Evolutionary conservation across 257 asterid genomes (phyloP), one percentile per base, ranked within the genome.

Genomic region (Penstemon davidsonii): DNA sequence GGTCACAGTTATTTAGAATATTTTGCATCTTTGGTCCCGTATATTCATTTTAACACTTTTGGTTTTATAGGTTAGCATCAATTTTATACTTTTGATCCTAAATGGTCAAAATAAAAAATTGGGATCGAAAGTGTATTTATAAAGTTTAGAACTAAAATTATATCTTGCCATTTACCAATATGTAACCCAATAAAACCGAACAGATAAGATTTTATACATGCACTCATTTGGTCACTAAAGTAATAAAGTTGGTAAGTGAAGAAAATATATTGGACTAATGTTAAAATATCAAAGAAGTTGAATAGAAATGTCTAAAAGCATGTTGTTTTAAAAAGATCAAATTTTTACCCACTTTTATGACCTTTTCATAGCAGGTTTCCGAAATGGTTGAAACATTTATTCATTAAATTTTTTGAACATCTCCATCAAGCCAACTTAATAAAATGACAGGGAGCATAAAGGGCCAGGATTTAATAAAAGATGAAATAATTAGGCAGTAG

Each of bases 381-480:
- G 42, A 41, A 33, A 59, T 50, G n/a, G 51, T 15, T 10, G 45
- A 43, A 39, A 39, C 15, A 38, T 8, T 9, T 10, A 9, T 5
- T 0, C 10, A 39, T 13, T 12, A 9, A 19, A 51, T 15, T 39
- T 15, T 6, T 2, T 38, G 47, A 11, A 8, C 60, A 59, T 39
- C 64, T 67, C 69, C 68, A 49, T 41, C 33, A 59, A 73, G 44
- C 52, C 55, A 71, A 49, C 50, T 15, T 46, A 8, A 49, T 8
- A 44, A 57, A 40, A 36, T 41, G 39, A 7, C 33, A 39, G 25
- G 9, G 40, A 9, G 55, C 8, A 72, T 4, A 49, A 63, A 58
- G 68, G 62, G 66, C 52, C 54, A 25, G 40, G 61, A 72, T 72
- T 73, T 44, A 60, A 44, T 11, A 50, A 49, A 13, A 64, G 51